Evolutionary conservation across 2,329 filamentous ascomycete genomes (phyloP), one percentile per base, ranked within the genome.

Genomic region (Cytospora paraplurivora): DNA sequence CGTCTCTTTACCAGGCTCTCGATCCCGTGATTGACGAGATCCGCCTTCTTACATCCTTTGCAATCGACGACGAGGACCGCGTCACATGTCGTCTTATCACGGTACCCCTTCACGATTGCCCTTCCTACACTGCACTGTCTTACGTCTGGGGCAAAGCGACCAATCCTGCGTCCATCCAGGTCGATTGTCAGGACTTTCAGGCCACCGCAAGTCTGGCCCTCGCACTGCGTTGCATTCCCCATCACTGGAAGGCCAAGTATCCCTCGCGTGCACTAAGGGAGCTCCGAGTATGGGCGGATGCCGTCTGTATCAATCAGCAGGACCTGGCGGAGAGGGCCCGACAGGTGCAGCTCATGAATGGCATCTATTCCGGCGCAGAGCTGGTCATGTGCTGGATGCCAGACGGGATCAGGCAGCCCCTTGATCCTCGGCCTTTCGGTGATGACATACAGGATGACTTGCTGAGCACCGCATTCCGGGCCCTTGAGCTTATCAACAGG

Each of bases 251-350:
- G 7, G 7, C 52, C 52, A 37, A 15, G 27, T 37, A 38, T 21
- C 52, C 34, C 17, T 21, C n/a, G 11, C 52, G 52, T 38, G 34
- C 10, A 21, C 17, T 55, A n/a, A 13, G 13, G 17, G 52, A 38
- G n/a, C 34, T 60, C 10, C 57, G 50, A 19, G 34, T 60, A 34
- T 60, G 49, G 57, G 21, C 51, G n/a, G 57, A 60, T 12, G 57
- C 49, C 17, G n/a, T 59, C 7, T 59, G 57, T 15, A 59, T 59
- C 21, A 59, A 59, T 35, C 49, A 59, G 57, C 3, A 4, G 4
- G 49, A 59, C 49, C 57, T 59, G n/a, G 47, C 12, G 3, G 49
- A 59, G 19, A 50, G 57, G 34, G 32, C 49, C 15, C 57, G 21
- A 11, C 49, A 59, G 35, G 57, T 59, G 1, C 49, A 44, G 15